These are phyloP conservation scores for Phycomyces nitens DNA, from an alignment of 192 early-diverging fungal species.

Conservation along the genomic window DNA sequence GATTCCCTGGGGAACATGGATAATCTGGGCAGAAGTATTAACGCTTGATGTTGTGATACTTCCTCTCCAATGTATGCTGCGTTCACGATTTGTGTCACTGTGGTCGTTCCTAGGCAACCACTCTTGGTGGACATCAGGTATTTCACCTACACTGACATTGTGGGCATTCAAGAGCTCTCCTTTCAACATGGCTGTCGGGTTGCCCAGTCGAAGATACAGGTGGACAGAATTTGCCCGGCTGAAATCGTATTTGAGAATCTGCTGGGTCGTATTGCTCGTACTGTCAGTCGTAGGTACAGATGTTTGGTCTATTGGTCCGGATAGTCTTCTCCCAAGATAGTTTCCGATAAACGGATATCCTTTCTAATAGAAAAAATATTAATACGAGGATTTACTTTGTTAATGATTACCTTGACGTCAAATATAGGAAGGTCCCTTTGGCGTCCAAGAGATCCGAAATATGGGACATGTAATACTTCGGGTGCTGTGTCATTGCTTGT, in stretches of 20 bases:
- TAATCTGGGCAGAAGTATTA: conserved; percentile 1
- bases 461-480: conserved; percentile 35
- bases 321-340: background rate
- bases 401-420: conserved; percentile 22
- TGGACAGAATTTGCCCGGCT: background rate
- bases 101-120: conserved; percentile 21
- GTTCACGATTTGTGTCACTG: conserved; percentile 4
- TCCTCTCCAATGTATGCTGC: conserved; percentile 3
- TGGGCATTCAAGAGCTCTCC: background rate
- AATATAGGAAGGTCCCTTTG: conserved; percentile 39
- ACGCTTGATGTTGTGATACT: background rate
- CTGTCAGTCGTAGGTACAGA: conserved; percentile 1
- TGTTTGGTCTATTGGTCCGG: background rate
- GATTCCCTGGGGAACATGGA: background rate
- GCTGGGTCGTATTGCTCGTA: too few species aligned
- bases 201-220: conserved; percentile 16
- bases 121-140: conserved; percentile 8
- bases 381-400: background rate
- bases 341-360: conserved; percentile 27
- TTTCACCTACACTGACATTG: conserved; percentile 8
- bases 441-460: conserved; percentile 38
- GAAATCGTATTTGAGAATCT: too few species aligned
- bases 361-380: background rate
- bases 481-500: conserved; percentile 1
- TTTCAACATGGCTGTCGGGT: conserved; percentile 3